Base-by-base conservation (phyloP, 192 early-diverging fungal species). In the Geranomyces variabilis region DNA sequence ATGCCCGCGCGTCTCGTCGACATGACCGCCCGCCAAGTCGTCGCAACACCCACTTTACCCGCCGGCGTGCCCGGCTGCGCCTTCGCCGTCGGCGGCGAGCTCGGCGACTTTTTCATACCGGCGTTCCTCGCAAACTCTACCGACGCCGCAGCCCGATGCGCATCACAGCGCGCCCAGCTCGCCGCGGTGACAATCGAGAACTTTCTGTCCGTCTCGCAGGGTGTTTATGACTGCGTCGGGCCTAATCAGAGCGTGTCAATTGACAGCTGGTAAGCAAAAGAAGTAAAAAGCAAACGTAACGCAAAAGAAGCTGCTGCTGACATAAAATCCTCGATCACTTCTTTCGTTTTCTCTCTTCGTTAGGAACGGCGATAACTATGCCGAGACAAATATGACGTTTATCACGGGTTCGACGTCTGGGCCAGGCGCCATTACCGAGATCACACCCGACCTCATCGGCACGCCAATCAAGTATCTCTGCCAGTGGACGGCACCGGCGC, bases 281-380 rank as follows among this genome's bases (percentile, higher is more conserved):
- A 53, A 53, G 51, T 47, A 13, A 47, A 19, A 19, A 26, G 7
- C 17, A 15, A 7, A 3, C 15, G 51, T 24, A 9, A n/a, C 51
- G 51, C 4, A 53, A 6, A 15, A n/a, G 4, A 7, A 26, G 51
- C 17, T 9, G n/a, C 17, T n/a, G 3, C 51, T 53, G 6, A 24
- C 51, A 53, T 6, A n/a, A 3, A 6, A 24, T 53, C 24, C 24
- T 15, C n/a, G n/a, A n/a, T n/a, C n/a, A n/a, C n/a, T n/a, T n/a
- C 51, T 26, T 53, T 26, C 15, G 19, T 53, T 24, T 53, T 29
- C 28, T 17, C 29, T 60, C 26, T 9, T n/a, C n/a, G 24, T 24
- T 26, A 60, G 58, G 58, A 60, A 60, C 31, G 58, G 58, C 24
- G 58, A 60, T 26, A 17, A 60, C 29, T 60, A 60, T 17, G 58